Base-by-base conservation (phyloP, 1,284 basidiomycete species). In the Athelia sp. region DNA sequence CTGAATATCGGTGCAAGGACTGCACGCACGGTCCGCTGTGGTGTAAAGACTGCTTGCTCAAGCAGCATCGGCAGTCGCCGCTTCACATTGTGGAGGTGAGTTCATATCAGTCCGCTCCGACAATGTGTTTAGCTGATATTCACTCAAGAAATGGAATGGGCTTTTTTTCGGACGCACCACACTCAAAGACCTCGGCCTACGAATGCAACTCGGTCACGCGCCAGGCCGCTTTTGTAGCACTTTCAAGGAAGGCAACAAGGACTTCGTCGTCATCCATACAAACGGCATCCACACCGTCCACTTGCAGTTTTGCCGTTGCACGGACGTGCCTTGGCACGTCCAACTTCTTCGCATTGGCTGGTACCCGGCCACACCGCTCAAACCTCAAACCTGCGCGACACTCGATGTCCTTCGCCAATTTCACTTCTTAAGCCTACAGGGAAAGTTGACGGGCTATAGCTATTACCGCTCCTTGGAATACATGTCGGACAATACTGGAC, bases 351-450 rank as follows among this genome's bases (percentile, higher is more conserved):
- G 52, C 11, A 48, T 50, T 15, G 46, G 54, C 8, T 59, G 52
- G 54, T 61, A 48, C 45, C 60, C 60, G 2, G 50, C 60, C 17
- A 54, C 57, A 1, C 48, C 47, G 4, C 22, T 49, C 2, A 38
- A 56, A 11, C 61, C 61, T 3, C 52, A 54, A 44, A 52, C 60
- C 14, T 55, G 51, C 14, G 51, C 57, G 14, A 56, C 59, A 10
- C 52, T 56, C 23, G 47, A 43, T 1, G 47, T 58, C 13, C 49
- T 62, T 3, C 44, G 48, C n/a, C 31, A 32, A 11, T 62, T 61
- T 34, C 57, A 60, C 21, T 19, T 52, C 14, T 13, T 57, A 14
- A 57, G 52, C 31, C 48, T 58, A 11, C 52, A 55, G 45, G 53
- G 50, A 21, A 45, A 49, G 15, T 23, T 48, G 14, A 15, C 53